Evolutionary conservation across 495 filamentous ascomycete species (phyloP).

Genomic region (Penicillium coffeae): DNA sequence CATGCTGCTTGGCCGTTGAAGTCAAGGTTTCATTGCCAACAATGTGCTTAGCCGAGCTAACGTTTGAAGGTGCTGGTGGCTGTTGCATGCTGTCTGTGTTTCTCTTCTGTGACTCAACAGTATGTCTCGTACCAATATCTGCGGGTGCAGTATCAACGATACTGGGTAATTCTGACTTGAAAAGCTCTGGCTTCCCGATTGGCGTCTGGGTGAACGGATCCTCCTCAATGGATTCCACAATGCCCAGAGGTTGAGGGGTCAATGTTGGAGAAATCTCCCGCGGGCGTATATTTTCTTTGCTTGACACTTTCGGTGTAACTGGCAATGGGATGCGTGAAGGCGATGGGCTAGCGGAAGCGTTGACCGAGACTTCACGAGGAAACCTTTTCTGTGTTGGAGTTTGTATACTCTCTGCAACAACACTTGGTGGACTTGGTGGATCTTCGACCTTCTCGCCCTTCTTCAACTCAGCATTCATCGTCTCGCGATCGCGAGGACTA

Average conservation of each 20-base stretch:
- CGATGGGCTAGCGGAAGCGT: background rate
- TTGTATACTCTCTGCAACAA: slow-evolving; percentile 10
- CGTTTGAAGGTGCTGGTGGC: too few relatives aligned
- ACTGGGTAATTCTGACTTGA: too few relatives aligned
- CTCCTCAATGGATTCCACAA: slow-evolving; percentile 10
- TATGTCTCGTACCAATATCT: too few relatives aligned
- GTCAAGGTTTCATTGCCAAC: too few relatives aligned
- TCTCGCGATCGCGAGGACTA: background rate
- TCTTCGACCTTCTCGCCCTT: background rate
- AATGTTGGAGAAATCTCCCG: background rate
- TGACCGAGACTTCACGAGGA: background rate
- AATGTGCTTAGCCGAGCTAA: too few relatives aligned
- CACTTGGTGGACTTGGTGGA: background rate
- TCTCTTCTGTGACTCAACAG: too few relatives aligned
- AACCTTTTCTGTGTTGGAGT: slow-evolving; percentile 16
- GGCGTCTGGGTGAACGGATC: slow-evolving; percentile 4
- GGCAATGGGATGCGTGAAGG: slow-evolving; percentile 8
- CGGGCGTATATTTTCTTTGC: slow-evolving; percentile 25
- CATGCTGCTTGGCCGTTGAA: too few relatives aligned
- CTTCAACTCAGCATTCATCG: background rate
- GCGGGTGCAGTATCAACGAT: background rate
- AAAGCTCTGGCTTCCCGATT: too few relatives aligned
- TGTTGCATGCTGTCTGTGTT: background rate
- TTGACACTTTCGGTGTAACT: slow-evolving; percentile 4
- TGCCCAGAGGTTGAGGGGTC: background rate